phyloP scores from a whole-genome alignment of 2,329 filamentous ascomycete genomes.

The Fusarium hostae region DNA sequence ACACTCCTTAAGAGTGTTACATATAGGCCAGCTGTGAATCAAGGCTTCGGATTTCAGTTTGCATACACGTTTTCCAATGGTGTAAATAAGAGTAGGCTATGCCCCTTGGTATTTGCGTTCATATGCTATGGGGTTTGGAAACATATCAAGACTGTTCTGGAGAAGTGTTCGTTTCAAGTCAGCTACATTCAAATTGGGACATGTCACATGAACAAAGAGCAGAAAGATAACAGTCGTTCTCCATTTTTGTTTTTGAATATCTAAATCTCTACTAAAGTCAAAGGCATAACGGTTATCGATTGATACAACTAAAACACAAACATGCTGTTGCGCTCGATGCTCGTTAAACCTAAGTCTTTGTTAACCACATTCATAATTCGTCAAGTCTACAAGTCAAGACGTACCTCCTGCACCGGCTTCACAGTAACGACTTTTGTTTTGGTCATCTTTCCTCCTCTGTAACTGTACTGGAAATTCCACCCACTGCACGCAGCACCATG shows the following conservation, averaged over 20 bases:
- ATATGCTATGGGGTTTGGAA: neutral
- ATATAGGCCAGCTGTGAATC: no score
- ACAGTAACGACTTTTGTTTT: slow-evolving; percentile 58
- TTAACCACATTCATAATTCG: slow-evolving; percentile 5
- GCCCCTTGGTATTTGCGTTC: no score
- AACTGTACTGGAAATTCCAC: slow-evolving; percentile 66
- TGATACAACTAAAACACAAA: slow-evolving; percentile 5
- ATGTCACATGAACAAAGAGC: neutral
- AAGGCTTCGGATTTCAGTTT: no score
- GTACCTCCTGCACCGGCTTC: slow-evolving; percentile 29
- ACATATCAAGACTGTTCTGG: neutral
- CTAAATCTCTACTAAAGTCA: neutral
- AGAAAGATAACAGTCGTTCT: neutral
- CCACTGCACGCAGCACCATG: slow-evolving; percentile 64
- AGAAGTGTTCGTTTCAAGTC: neutral
- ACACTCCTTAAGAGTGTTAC: no score
- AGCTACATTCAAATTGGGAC: neutral
- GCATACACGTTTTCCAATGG: no score
- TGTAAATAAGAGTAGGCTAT: no score
- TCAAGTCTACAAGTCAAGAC: slow-evolving; percentile 13
- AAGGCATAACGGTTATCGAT: neutral
- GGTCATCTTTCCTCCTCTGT: slow-evolving; percentile 59
- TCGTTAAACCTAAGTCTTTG: slow-evolving; percentile 5
- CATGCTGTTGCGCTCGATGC: neutral
- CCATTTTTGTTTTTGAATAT: neutral